These are phyloP conservation scores for Thymus mandschuricus DNA, from an alignment of 257 asterid genomes.

Conservation along the genomic window DNA sequence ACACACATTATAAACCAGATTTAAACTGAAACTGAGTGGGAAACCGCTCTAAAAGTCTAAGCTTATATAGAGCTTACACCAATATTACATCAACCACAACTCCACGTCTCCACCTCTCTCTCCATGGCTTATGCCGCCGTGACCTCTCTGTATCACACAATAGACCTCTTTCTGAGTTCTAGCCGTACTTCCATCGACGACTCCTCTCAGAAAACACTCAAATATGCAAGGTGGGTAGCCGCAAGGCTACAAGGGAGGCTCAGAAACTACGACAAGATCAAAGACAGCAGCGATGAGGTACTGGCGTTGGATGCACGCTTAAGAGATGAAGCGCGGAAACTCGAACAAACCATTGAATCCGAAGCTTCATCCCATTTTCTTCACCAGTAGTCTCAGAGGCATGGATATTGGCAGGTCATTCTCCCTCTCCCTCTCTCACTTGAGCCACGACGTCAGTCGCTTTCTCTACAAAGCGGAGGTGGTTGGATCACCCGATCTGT, in stretches of 20 bases:
- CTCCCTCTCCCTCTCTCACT: no score
- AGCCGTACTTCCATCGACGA: not conserved
- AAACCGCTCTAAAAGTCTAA: no score
- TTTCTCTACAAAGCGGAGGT: not conserved
- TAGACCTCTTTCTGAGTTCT: not conserved
- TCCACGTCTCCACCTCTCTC: no score
- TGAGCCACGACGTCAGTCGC: no score
- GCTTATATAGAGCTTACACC: no score
- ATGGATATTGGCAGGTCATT: no score
- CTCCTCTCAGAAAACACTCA: not conserved
- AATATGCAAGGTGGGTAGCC: not conserved
- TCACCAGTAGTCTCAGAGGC: no score
- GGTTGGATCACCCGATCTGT: not conserved
- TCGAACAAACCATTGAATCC: not conserved
- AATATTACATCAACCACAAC: no score
- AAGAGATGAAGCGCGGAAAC: not conserved
- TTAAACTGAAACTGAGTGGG: no score
- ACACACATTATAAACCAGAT: no score
- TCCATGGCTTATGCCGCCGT: not conserved
- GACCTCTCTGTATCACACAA: not conserved
- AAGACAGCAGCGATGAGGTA: not conserved
- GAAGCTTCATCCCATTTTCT: not conserved
- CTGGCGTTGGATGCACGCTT: not conserved
- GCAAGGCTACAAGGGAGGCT: not conserved
- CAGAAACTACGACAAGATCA: not conserved